These are phyloP conservation scores for Trichoderma koningii DNA, from an alignment of 2,329 filamentous ascomycete species.

Conservation along the genomic window DNA sequence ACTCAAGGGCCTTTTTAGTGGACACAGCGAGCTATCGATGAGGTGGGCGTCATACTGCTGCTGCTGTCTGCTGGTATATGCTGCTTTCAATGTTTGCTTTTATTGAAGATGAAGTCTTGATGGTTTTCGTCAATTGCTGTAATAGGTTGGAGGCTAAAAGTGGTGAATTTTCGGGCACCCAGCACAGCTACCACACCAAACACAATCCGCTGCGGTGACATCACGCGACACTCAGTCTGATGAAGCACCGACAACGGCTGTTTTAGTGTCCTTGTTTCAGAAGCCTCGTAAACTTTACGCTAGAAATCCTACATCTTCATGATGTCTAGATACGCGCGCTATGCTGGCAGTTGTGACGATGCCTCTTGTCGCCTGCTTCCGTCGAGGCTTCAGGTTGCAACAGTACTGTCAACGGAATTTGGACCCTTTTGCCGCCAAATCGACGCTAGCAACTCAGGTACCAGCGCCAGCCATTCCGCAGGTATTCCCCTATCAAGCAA, in stretches of 20 bases:
- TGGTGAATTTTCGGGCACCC: background rate
- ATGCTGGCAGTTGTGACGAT: no score
- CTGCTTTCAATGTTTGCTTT: no score
- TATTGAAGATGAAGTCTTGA: background rate
- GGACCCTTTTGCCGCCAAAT: background rate
- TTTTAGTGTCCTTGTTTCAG: background rate
- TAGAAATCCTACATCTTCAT: background rate
- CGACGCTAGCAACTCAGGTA: conserved; percentile 8
- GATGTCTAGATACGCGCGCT: no score
- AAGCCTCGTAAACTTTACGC: background rate
- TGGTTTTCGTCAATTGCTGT: background rate
- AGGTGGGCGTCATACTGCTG: background rate
- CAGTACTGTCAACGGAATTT: no score
- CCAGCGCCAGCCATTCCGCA: no score
- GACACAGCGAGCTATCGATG: background rate
- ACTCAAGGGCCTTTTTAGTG: background rate
- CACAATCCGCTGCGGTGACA: conserved; percentile 3
- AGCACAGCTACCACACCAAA: background rate
- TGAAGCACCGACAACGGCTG: conserved; percentile 2
- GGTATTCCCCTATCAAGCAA: background rate
- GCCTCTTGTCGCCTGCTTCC: no score
- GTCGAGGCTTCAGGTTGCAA: no score
- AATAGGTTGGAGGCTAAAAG: conserved; percentile 3
- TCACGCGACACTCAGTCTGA: conserved; percentile 4
- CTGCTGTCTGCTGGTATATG: background rate